phyloP scores from a whole-genome alignment of 2,329 filamentous ascomycete species.

The Curvularia spicifera region DNA sequence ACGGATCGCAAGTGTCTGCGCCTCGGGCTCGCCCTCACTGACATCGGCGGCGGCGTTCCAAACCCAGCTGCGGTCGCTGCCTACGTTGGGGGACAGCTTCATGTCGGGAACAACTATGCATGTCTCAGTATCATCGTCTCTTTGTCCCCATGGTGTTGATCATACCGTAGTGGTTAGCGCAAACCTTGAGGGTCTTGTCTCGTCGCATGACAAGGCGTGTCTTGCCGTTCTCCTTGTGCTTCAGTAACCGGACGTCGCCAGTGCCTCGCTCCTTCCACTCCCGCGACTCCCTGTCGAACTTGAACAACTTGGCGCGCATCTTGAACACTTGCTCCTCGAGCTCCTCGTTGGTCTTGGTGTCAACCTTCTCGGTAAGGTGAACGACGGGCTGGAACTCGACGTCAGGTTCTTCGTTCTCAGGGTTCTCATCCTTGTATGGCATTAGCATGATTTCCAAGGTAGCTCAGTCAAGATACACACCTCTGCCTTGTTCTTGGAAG shows the following conservation, averaged over 20 bases:
- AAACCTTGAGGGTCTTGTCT: conserved; percentile 99
- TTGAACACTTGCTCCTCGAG: conserved; percentile 97
- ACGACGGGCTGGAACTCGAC: conserved; percentile 98
- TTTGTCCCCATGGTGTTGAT: conserved; percentile 14
- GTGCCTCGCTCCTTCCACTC: conserved; percentile 99
- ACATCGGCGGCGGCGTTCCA: conserved; percentile 99
- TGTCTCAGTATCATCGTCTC: conserved; percentile 28
- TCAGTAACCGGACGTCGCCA: conserved; percentile 92
- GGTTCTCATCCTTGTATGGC: conserved; percentile 66
- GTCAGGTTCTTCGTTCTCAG: conserved; percentile 89
- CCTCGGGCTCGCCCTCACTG: conserved; percentile 96
- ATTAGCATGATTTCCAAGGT: conserved; percentile 19
- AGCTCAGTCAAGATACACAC: conserved; percentile 50
- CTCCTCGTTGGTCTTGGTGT: conserved; percentile 98
- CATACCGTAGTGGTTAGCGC: conserved; percentile 99
- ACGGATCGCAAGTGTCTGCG: conserved; percentile 92
- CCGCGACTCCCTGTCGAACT: conserved; percentile 87
- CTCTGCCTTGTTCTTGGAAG: conserved; percentile 61
- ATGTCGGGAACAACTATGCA: conserved; percentile 89
- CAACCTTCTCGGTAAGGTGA: conserved; percentile 94
- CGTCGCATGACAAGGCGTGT: conserved; percentile 97
- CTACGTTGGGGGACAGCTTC: conserved; percentile 98
- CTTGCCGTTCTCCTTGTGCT: conserved; percentile 99
- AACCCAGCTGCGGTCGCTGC: conserved; percentile 98
- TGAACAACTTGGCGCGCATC: conserved; percentile 99